Evolutionary conservation across 2,329 filamentous ascomycete species (phyloP).

Genomic region (Daldinia sp.): DNA sequence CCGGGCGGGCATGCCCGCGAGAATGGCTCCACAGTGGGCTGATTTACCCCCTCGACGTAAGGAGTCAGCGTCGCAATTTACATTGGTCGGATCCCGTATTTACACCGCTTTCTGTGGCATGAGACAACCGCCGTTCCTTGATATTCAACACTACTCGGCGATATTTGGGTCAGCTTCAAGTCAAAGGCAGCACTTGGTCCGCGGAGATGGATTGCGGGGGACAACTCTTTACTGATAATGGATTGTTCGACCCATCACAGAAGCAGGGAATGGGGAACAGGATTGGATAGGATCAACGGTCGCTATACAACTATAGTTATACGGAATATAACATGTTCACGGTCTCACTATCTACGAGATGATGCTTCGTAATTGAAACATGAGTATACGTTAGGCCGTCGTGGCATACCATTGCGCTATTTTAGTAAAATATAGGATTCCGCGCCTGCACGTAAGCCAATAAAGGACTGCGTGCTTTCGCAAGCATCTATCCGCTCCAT

Average conservation of each 20-base stretch:
- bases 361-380: neutral
- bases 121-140: neutral
- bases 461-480: neutral
- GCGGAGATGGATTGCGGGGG: too few relatives aligned
- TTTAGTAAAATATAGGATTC: neutral
- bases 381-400: neutral
- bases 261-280: neutral
- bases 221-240: neutral
- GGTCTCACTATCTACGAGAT: neutral
- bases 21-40: neutral
- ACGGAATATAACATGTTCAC: neutral
- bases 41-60: neutral
- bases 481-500: neutral
- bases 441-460: neutral
- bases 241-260: neutral
- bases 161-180: neutral
- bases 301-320: neutral
- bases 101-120: slow-evolving; percentile 1
- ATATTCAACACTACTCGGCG: neutral
- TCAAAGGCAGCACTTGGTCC: neutral
- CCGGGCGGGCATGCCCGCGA: neutral
- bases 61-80: neutral
- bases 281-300: neutral
- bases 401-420: neutral
- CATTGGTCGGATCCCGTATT: neutral